Percentiles rank a stretch among this genome's conserved stretches.
Conservation (phyloP, 805 yeast genomes). For the Metschnikowia shivogae region DNA sequence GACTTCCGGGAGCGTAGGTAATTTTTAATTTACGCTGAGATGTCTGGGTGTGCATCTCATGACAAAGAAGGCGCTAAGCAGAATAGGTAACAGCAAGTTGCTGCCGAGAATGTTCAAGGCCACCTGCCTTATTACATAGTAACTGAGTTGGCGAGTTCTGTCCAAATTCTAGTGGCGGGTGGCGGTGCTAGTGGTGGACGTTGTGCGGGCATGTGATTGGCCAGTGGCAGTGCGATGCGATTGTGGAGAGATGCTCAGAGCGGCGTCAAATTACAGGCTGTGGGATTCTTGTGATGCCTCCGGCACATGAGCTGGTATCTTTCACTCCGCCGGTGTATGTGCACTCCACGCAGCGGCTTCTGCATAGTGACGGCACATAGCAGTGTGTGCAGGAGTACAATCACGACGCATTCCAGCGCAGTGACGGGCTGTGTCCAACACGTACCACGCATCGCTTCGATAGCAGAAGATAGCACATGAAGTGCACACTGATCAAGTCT, state of each 20-base stretch:
- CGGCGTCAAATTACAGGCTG: slow-evolving; percentile 3
- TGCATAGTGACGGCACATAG: neutral
- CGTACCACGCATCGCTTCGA: no score
- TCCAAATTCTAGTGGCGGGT: no score
- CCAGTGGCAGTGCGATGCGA: slow-evolving; percentile 3
- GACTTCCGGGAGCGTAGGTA: slow-evolving; percentile 4
- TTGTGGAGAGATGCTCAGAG: slow-evolving; percentile 4
- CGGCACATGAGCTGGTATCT: neutral
- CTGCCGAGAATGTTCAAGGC: neutral
- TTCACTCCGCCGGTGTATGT: neutral
- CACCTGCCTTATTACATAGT: no score
- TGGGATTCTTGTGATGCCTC: slow-evolving; percentile 1
- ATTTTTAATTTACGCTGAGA: slow-evolving; percentile 1
- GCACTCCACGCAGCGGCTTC: neutral
- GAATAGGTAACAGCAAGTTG: neutral
- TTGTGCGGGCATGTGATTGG: slow-evolving; percentile 3
- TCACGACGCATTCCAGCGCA: neutral
- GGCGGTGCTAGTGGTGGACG: no score
- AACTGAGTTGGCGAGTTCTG: no score
- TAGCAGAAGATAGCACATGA: no score
- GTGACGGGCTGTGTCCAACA: neutral
- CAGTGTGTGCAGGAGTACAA: neutral
- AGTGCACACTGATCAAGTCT: no score
- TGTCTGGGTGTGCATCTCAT: slow-evolving; percentile 1
- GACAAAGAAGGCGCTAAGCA: neutral